Conservation (phyloP, 2,329 filamentous ascomycete species). For the Ophiostoma perfectum region DNA sequence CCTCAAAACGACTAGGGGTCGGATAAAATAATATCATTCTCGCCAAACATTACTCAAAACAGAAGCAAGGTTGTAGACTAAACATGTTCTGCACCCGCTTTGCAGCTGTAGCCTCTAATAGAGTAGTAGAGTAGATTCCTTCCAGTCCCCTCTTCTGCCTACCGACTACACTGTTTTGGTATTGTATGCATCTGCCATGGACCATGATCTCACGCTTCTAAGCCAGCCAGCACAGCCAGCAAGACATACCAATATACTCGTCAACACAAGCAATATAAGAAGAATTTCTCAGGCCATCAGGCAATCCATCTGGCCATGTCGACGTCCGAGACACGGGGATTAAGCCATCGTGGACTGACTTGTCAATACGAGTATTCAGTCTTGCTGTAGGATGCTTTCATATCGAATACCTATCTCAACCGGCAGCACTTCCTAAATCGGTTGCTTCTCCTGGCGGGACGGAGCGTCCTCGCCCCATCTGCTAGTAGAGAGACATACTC, state of each 20-base stretch:
- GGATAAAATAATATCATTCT: not conserved
- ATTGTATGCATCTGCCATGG: not conserved
- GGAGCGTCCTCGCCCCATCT: no score
- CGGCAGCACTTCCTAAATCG: not conserved
- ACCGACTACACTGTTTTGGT: no score
- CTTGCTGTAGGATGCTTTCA: not conserved
- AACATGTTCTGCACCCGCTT: not conserved
- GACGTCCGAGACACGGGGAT: not conserved
- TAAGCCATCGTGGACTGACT: slow-evolving; percentile 1
- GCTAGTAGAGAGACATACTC: no score
- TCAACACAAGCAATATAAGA: no score
- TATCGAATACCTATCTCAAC: not conserved
- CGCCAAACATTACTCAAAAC: slow-evolving; percentile 7
- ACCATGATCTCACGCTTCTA: no score
- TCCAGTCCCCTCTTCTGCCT: no score
- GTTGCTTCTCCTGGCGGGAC: not conserved
- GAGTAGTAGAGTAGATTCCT: not conserved
- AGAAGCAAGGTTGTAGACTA: not conserved
- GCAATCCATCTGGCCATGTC: not conserved
- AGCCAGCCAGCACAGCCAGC: no score
- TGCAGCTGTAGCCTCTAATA: not conserved
- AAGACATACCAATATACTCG: no score
- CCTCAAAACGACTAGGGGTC: slow-evolving; percentile 9
- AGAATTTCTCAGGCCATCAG: no score
- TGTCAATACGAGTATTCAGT: not conserved